Percentiles rank a stretch among this genome's conserved stretches.
These are phyloP conservation scores for Quaeritorhiza haematococci DNA, from an alignment of 371 early-diverging fungal species.

Conservation along the genomic window DNA sequence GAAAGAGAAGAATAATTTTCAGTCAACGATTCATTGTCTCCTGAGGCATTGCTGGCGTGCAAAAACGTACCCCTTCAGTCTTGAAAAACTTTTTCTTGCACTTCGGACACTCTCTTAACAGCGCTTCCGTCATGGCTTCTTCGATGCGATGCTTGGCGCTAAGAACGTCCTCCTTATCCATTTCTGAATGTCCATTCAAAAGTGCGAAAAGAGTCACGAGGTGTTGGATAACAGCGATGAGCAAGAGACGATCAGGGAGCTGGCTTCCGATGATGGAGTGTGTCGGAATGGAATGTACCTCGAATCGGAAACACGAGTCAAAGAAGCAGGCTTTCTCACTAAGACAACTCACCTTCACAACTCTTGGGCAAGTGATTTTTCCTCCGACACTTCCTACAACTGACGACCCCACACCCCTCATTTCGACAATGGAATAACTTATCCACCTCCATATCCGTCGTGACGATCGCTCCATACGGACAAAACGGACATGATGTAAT, in stretches of 20 bases:
- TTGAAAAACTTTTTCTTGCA: constrained; percentile 32
- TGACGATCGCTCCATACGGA: constrained; percentile 38
- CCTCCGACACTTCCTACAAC: constrained; percentile 39
- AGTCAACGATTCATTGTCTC: too few species aligned
- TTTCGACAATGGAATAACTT: constrained; percentile 42
- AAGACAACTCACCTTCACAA: constrained; percentile 43
- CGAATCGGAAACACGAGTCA: not conserved
- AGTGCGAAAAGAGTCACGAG: too few species aligned
- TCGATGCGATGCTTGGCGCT: constrained; percentile 39
- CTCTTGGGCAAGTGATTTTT: constrained; percentile 39
- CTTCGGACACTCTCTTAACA: constrained; percentile 46
- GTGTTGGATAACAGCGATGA: too few species aligned
- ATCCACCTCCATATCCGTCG: constrained; percentile 24
- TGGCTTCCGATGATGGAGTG: too few species aligned
- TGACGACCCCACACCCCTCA: constrained; percentile 30
- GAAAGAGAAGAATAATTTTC: not conserved
- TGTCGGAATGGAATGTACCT: too few species aligned
- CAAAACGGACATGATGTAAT: constrained; percentile 49
- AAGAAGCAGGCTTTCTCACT: not conserved
- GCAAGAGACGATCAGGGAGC: too few species aligned
- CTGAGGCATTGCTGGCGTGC: too few species aligned
- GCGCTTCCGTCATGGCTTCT: constrained; percentile 50
- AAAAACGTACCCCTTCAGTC: not conserved
- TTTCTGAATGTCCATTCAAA: constrained; percentile 17
- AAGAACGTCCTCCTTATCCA: constrained; percentile 30